Base-by-base conservation (phyloP, 345 rosid species). In the Physaria fendleri region DNA sequence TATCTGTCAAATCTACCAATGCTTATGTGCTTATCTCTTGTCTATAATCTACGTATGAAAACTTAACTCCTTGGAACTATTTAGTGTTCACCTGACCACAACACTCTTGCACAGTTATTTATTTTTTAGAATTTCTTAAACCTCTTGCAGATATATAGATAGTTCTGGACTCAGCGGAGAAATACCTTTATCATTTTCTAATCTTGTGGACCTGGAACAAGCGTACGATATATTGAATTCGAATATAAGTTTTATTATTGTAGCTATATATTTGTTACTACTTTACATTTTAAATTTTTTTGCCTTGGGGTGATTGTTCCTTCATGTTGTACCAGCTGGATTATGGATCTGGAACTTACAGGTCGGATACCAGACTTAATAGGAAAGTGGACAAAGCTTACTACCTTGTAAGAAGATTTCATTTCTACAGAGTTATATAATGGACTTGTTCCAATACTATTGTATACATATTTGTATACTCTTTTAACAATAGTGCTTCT, bases 91-190 rank as follows among this genome's bases (percentile, higher is more conserved):
- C 42, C 5, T n/a, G 8, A 47, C 58, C 13, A 33, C 40, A 44
- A 2, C 7, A 4, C 11, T 60, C 48, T 52, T 53, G 8, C 8
- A 20, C 14, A 6, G 0, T 16, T 12, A 12, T 11, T 44, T 55
- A 40, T 9, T 50, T 29, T 12, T 2, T 17, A 17, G 2, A 29
- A 8, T 37, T 13, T 40, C 23, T 15, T 17, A 8, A 9, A 49
- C 33, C 5, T 51, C 8, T 64, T 66, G 23, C 80, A 85, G 88
- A 13, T 77, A 77, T 59, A 45, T 77, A 5, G 71, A 53, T 30
- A 85, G 93, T 39, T 71, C 84, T 64, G 86, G 88, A 60, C 71
- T 82, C 48, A 71, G 78, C 62, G 93, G 93, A 10, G 64, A 28
- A 27, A 77, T 82, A 63, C 93, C 93, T 68, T 13, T 14, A 10